Evolutionary conservation across 805 yeast species (phyloP).

Genomic region (Candida vaughaniae): DNA sequence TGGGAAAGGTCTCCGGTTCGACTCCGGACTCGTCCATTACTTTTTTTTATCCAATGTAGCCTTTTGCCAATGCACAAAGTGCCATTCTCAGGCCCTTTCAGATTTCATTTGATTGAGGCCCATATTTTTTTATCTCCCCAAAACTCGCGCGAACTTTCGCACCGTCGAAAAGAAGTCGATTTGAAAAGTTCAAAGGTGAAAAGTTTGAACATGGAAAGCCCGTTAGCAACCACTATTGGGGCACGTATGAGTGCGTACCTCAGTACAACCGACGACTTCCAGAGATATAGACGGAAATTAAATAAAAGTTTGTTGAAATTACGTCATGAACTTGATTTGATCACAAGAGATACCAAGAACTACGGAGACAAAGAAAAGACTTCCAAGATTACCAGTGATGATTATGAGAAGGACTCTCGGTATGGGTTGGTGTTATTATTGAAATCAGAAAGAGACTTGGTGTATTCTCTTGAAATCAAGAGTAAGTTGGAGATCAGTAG

Average conservation of each 20-base stretch:
- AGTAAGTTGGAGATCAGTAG: slow-evolving; percentile 53
- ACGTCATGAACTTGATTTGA: slow-evolving; percentile 62
- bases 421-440: slow-evolving; percentile 61
- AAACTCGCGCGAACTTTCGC: slow-evolving; percentile 1
- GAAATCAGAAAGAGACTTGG: slow-evolving; percentile 74
- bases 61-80: not conserved
- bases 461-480: slow-evolving; percentile 65
- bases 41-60: slow-evolving; percentile 18
- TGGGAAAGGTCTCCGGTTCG: slow-evolving; percentile 51
- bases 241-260: slow-evolving; percentile 63
- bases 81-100: not conserved
- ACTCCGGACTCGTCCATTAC: slow-evolving; percentile 41
- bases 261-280: slow-evolving; percentile 66
- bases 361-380: slow-evolving; percentile 51
- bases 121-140: not conserved
- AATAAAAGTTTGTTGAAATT: slow-evolving; percentile 60
- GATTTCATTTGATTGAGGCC: not conserved
- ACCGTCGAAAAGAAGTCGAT: slow-evolving; percentile 3
- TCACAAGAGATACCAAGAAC: slow-evolving; percentile 65
- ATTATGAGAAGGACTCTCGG: slow-evolving; percentile 49
- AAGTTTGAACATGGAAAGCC: slow-evolving; percentile 30
- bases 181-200: no score
- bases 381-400: slow-evolving; percentile 44
- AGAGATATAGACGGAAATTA: slow-evolving; percentile 62
- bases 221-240: slow-evolving; percentile 48